Conservation (phyloP, 2,329 filamentous ascomycete genomes). For the Ceratocystis variospora region DNA sequence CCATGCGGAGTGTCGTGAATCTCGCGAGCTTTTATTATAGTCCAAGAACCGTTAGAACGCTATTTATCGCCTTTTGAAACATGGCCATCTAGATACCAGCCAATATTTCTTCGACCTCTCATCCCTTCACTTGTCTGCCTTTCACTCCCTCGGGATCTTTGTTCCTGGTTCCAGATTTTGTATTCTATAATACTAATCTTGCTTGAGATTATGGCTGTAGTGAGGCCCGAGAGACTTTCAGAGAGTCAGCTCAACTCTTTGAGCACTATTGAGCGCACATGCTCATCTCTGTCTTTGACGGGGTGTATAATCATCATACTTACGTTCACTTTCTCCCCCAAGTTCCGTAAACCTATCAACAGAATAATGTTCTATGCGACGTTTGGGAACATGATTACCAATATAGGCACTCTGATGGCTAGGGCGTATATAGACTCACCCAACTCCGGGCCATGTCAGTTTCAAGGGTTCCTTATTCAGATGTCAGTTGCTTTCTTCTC, state of each 20-base stretch:
- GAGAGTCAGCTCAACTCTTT: slow-evolving; percentile 34
- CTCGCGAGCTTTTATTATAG: no score
- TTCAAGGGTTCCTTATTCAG: slow-evolving; percentile 69
- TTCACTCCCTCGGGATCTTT: no score
- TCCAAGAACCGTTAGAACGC: no score
- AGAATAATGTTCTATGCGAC: slow-evolving; percentile 72
- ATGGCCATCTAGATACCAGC: background rate
- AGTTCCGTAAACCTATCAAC: slow-evolving; percentile 78
- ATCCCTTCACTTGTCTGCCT: no score
- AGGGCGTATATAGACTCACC: slow-evolving; percentile 41
- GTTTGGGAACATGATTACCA: slow-evolving; percentile 66
- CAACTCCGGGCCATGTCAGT: slow-evolving; percentile 46
- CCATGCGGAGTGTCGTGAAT: no score
- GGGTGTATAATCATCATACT: slow-evolving; percentile 58
- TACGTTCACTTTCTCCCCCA: slow-evolving; percentile 53
- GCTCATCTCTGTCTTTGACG: slow-evolving; percentile 56
- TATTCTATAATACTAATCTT: background rate
- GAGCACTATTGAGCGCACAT: slow-evolving; percentile 49
- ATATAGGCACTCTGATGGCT: slow-evolving; percentile 62
- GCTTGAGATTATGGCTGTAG: background rate
- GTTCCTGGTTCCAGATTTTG: no score
- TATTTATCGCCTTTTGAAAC: no score
- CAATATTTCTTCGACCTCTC: background rate
- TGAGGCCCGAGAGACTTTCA: slow-evolving; percentile 17
- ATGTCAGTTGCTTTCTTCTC: slow-evolving; percentile 41